These are phyloP conservation scores for Pezicula radicicola DNA, from an alignment of 2,329 filamentous ascomycete genomes.

Conservation along the genomic window DNA sequence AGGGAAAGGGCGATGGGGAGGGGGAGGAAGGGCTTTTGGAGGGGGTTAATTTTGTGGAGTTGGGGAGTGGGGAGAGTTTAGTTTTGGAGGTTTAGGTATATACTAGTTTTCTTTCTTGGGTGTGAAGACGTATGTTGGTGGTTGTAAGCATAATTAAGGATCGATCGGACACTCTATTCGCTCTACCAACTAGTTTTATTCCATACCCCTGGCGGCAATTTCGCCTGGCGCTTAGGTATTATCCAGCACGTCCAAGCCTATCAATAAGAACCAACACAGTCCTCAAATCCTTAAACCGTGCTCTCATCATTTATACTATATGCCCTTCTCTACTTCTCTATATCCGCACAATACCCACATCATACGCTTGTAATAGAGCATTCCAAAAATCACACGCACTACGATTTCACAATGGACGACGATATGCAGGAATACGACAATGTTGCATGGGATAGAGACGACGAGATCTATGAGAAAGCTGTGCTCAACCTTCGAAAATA, in stretches of 20 bases:
- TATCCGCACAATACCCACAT: neutral
- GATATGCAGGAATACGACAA: conserved; percentile 5
- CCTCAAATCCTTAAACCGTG: neutral
- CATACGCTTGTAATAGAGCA: neutral
- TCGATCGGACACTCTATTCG: too few relatives aligned
- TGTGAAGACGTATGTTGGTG: too few relatives aligned
- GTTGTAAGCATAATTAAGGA: too few relatives aligned
- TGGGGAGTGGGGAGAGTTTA: conserved; percentile 54
- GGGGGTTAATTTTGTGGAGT: conserved; percentile 40
- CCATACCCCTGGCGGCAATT: too few relatives aligned
- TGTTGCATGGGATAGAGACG: conserved; percentile 6
- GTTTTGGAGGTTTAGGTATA: conserved; percentile 33
- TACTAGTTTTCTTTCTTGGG: too few relatives aligned
- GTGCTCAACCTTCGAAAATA: conserved; percentile 1
- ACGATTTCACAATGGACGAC: conserved; percentile 2
- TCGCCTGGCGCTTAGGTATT: too few relatives aligned
- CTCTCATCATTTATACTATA: neutral
- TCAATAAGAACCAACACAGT: neutral
- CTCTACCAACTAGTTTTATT: too few relatives aligned
- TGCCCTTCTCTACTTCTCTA: neutral
- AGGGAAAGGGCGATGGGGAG: conserved; percentile 40
- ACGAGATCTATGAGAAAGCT: conserved; percentile 3
- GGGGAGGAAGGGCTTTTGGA: conserved; percentile 20
- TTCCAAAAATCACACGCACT: neutral
- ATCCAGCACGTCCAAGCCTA: neutral